These are phyloP conservation scores for Paralagenidium karlingii DNA, from an alignment of 352 stramenopile species.

Conservation along the genomic window DNA sequence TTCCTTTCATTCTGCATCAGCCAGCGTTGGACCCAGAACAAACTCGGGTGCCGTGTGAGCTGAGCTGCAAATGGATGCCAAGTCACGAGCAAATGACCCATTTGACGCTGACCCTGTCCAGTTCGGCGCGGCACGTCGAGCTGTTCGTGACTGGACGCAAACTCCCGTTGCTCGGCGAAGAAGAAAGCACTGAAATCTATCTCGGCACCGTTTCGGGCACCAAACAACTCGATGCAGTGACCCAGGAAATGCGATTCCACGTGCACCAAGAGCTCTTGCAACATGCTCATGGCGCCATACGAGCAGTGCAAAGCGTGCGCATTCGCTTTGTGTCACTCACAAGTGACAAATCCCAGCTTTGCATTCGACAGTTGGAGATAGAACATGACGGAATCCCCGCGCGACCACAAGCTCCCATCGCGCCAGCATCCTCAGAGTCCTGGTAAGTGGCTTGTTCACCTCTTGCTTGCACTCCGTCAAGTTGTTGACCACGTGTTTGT, in stretches of 20 bases:
- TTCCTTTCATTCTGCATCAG: too few species aligned
- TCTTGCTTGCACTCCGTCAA: too few species aligned
- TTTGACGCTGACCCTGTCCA: constrained; percentile 31
- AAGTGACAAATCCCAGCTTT: constrained; percentile 30
- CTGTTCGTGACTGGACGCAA: constrained; percentile 34
- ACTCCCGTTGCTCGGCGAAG: constrained; percentile 39
- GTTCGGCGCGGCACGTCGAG: constrained; percentile 63
- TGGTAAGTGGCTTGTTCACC: too few species aligned
- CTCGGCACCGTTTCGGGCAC: constrained; percentile 51
- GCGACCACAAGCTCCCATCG: constrained; percentile 2
- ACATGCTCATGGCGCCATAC: too few species aligned
- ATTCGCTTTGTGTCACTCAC: constrained; percentile 68
- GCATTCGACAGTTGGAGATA: constrained; percentile 26
- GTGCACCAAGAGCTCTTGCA: constrained; percentile 31
- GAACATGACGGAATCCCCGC: constrained; percentile 16
- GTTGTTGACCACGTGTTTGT: too few species aligned
- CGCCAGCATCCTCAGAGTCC: constrained; percentile 1
- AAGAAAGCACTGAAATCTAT: constrained; percentile 52
- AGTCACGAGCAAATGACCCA: constrained; percentile 19
- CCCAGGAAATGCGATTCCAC: constrained; percentile 23
- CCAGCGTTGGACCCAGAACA: too few species aligned
- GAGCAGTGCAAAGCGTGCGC: constrained; percentile 33
- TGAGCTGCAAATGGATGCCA: constrained; percentile 19
- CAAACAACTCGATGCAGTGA: constrained; percentile 5
- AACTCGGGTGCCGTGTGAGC: constrained; percentile 17